Base-by-base conservation (phyloP, 306 rosid genomes). In the Glycine latifolia region DNA sequence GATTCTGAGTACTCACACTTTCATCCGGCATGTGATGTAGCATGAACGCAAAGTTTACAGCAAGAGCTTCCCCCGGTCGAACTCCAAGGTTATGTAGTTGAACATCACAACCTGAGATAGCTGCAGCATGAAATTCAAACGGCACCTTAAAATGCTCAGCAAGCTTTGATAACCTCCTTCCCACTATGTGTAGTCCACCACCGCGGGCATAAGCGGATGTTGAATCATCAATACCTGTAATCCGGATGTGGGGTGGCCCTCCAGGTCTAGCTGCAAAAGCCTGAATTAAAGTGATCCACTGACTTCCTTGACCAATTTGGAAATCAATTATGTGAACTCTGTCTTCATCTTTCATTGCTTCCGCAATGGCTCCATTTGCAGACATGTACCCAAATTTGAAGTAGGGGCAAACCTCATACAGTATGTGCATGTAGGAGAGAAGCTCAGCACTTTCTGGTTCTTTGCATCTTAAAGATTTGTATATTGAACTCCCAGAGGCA, bases 181-280 rank as follows among this genome's bases (percentile, higher is more conserved):
- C 94, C 61, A 93, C 98, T 48, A 93, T 91, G 50, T 83, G 84
- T 8, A 89, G 89, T 50, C 97, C 99, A 14, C 99, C 99, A 68
- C 97, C 97, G 0, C 97, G 97, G 8, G 98, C 99, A 81, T 90
- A 90, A 69, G 99, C 94, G 44, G 98, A 95, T 79, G 89, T 81
- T 5, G 94, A 82, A 77, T 93, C 93, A 71, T 92, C 98, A 0
- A 95, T 90, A 17, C 98, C 98, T 5, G 99, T 96, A n/a, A 96
- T 93, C 10, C 94, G 91, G 71, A 96, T 96, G 69, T 90, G 97
- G 11, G 99, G 99, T 1, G 99, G 99, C 15, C 99, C 97, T 39
- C 98, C 96, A n/a, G 99, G 98, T 83, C 98, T 86, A 69, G 97
- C 91, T 59, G 99, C 97, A 83, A 96, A 96, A 80, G 99, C 99